Evolutionary conservation across 2,329 filamentous ascomycete genomes (phyloP).

Genomic region (Fusarium gaditjirri): DNA sequence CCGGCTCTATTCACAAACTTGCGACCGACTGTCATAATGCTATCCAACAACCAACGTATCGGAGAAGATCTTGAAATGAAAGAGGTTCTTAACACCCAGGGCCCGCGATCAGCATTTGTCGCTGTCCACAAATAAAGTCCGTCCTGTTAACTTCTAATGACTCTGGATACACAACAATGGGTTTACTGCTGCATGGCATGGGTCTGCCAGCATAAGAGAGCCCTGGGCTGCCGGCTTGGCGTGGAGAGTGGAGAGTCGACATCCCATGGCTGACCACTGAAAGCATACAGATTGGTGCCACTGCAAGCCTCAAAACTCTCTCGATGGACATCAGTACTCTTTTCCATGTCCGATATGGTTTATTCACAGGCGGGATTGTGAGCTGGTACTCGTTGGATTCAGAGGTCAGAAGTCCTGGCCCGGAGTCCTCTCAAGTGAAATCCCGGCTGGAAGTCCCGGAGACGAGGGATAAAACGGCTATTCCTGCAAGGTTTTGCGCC

Average conservation of each 20-base stretch:
- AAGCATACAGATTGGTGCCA: constrained; percentile 32
- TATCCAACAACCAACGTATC: neutral
- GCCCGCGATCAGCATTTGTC: constrained; percentile 3
- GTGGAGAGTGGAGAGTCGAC: constrained; percentile 24
- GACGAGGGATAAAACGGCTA: constrained; percentile 30
- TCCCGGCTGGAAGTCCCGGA: constrained; percentile 27
- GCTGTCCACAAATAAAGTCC: constrained; percentile 35
- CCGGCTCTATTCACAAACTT: constrained; percentile 16
- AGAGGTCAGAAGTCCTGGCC: constrained; percentile 1
- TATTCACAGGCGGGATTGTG: constrained; percentile 6
- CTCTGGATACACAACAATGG: constrained; percentile 1
- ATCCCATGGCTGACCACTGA: constrained; percentile 34
- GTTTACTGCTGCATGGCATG: constrained; percentile 11
- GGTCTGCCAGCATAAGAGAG: constrained; percentile 25
- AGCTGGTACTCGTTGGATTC: neutral
- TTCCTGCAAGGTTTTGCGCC: constrained; percentile 32
- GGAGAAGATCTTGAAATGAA: neutral
- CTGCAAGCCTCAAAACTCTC: constrained; percentile 13
- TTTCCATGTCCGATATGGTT: neutral
- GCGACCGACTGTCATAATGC: neutral
- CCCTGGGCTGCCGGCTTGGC: constrained; percentile 11
- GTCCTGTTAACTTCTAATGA: constrained; percentile 10
- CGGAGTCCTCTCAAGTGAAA: constrained; percentile 1
- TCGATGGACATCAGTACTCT: constrained; percentile 1
- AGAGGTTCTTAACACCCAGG: neutral